A percentile compares a stretch with the other conserved stretches of the same genome.
phyloP scores from a whole-genome alignment of 306 rosid genomes.

The Fagus sylvatica region DNA sequence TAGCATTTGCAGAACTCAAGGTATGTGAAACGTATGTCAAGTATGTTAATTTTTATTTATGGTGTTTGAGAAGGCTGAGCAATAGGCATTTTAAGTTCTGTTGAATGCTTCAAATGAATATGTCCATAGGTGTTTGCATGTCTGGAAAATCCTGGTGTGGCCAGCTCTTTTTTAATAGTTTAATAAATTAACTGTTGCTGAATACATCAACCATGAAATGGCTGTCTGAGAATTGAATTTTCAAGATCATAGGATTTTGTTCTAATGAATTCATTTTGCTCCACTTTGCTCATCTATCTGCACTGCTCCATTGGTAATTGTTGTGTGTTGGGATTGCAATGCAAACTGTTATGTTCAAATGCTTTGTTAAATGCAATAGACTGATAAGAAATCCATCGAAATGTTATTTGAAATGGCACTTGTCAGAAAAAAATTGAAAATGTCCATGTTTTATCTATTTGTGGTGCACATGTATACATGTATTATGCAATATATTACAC shows the following conservation, averaged over 20 bases:
- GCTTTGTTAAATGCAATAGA: too few relatives aligned
- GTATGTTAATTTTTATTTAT: not conserved
- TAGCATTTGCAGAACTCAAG: constrained; percentile 92
- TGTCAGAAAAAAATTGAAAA: not conserved
- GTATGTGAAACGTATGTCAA: constrained; percentile 34
- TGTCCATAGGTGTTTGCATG: not conserved
- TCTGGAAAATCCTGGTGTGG: constrained; percentile 6
- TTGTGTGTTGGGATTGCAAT: not conserved
- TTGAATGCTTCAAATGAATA: not conserved
- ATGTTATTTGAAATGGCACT: not conserved
- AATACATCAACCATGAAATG: not conserved
- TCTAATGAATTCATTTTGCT: not conserved
- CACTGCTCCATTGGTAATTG: not conserved
- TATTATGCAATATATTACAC: not conserved
- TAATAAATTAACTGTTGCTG: not conserved
- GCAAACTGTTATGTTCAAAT: not conserved
- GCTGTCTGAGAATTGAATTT: not conserved
- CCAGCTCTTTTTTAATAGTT: not conserved
- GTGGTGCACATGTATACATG: constrained; percentile 16
- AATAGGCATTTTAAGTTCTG: not conserved
- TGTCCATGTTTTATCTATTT: not conserved
- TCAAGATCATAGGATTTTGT: not conserved
- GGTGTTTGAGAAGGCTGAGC: not conserved
- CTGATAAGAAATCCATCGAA: not conserved
- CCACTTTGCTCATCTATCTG: not conserved